phyloP scores from a whole-genome alignment of 106 monocot species.

The Posidonia australis region DNA sequence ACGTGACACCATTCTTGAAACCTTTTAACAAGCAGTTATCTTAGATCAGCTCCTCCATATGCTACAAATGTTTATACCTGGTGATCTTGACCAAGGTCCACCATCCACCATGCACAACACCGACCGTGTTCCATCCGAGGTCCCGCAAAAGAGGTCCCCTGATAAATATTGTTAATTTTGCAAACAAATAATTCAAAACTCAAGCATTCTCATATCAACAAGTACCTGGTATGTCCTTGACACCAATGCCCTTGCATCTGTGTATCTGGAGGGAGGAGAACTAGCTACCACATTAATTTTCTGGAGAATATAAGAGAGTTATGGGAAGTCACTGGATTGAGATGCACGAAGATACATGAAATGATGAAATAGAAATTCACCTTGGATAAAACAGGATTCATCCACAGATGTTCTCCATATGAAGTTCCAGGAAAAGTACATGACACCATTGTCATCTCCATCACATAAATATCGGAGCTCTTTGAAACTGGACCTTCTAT shows the following conservation, averaged over 20 bases:
- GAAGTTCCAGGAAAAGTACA: constrained; percentile 95
- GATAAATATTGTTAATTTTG: constrained; percentile 1
- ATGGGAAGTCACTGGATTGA: not conserved
- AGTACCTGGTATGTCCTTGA: constrained; percentile 83
- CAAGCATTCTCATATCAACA: not conserved
- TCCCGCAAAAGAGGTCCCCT: constrained; percentile 89
- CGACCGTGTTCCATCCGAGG: constrained; percentile 53
- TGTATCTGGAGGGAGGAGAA: constrained; percentile 85
- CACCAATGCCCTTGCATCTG: constrained; percentile 80
- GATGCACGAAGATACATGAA: not conserved
- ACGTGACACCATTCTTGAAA: too few relatives aligned
- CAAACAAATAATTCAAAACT: not conserved
- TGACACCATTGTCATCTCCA: constrained; percentile 86
- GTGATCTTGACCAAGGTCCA: constrained; percentile 83
- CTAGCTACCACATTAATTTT: constrained; percentile 78
- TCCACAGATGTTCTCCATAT: constrained; percentile 89
- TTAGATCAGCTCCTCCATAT: too few relatives aligned
- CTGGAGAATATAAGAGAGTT: constrained; percentile 18
- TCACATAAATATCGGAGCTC: constrained; percentile 94
- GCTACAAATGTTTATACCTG: constrained; percentile 36
- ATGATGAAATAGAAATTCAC: constrained; percentile 11
- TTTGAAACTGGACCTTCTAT: constrained; percentile 85
- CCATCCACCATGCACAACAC: constrained; percentile 84
- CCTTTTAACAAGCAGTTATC: too few relatives aligned
- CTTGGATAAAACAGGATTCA: constrained; percentile 92